Evolutionary conservation across 1,139 yeast genomes (phyloP), one percentile per base, ranked within the genome.

Genomic region (Hyphopichia fennica): DNA sequence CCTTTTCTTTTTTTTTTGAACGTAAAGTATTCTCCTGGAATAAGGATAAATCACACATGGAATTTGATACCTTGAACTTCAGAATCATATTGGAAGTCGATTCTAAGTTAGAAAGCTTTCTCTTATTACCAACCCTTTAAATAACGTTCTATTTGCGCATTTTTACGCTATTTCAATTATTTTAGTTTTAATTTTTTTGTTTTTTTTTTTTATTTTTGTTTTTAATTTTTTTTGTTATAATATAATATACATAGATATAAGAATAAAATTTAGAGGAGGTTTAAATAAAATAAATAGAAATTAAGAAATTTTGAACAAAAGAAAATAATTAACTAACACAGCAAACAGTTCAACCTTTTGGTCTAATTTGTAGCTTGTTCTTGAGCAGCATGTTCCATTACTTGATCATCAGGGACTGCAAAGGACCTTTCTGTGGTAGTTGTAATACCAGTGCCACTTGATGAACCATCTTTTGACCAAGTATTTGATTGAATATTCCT

Each of bases 331-430:
- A n/a, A n/a, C n/a, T n/a, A n/a, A n/a, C n/a, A n/a, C n/a, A n/a
- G n/a, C n/a, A n/a, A n/a, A n/a, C n/a, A n/a, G n/a, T n/a, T n/a
- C n/a, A n/a, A n/a, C n/a, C n/a, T n/a, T n/a, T n/a, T n/a, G n/a
- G n/a, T 6, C 17, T 29, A 38, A 17, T 36, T 25, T 44, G 31
- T 41, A 32, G 27, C 48, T 48, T 58, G 41, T 33, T 69, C 64
- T 52, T 71, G 77, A 38, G 65, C 73, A n/a, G 86, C 87, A 45
- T 79, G 84, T 57, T 86, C 93, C 77, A 84, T 77, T 11, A 82
- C 82, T 60, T 82, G 83, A 49, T 82, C 86, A 29, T 86, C 95
- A 5, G 88, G 82, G 43, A 85, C 86, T 1, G 96, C 95, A 72
- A 85, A 87, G 37, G 78, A 73, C 51, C 95, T 74, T 53, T 79